A percentile compares a stretch with the other conserved stretches of the same genome.
Evolutionary conservation across 495 filamentous ascomycete species (phyloP).

Genomic region (Xylaria intraflava): DNA sequence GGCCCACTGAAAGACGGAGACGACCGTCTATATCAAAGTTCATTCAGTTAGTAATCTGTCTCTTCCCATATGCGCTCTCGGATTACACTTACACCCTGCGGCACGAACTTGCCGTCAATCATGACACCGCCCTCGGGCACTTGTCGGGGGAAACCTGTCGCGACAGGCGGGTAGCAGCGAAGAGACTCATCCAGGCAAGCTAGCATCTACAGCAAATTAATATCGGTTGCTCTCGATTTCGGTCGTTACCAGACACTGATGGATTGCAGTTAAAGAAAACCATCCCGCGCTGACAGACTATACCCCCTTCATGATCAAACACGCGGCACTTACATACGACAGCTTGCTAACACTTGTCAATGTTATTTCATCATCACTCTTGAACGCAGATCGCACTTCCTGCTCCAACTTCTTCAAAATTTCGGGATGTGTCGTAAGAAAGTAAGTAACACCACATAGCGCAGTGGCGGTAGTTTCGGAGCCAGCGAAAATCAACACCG

Average conservation of each 20-base stretch:
- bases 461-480: constrained; percentile 49
- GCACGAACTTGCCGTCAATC: constrained; percentile 40
- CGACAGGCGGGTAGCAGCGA: constrained; percentile 45
- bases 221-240: constrained; percentile 13
- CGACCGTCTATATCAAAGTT: constrained; percentile 24
- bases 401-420: constrained; percentile 30
- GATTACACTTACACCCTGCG: constrained; percentile 31
- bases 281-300: constrained; percentile 18
- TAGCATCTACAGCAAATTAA: constrained; percentile 40
- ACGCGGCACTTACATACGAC: constrained; percentile 11
- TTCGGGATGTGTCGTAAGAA: constrained; percentile 35
- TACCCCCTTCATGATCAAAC: constrained; percentile 9
- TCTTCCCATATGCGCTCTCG: too few relatives aligned
- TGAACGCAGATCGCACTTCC: constrained; percentile 43
- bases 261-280: too few relatives aligned
- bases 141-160: constrained; percentile 38
- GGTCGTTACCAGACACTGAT: too few relatives aligned
- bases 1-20: constrained; percentile 46
- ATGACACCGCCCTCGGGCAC: constrained; percentile 38
- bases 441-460: constrained; percentile 39
- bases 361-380: constrained; percentile 40
- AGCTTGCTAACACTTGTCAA: too few relatives aligned
- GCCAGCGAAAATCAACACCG: constrained; percentile 33
- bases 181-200: constrained; percentile 47
- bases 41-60: background rate